phyloP scores from a whole-genome alignment of 1,284 basidiomycete genomes.

The Trametes pubescens region DNA sequence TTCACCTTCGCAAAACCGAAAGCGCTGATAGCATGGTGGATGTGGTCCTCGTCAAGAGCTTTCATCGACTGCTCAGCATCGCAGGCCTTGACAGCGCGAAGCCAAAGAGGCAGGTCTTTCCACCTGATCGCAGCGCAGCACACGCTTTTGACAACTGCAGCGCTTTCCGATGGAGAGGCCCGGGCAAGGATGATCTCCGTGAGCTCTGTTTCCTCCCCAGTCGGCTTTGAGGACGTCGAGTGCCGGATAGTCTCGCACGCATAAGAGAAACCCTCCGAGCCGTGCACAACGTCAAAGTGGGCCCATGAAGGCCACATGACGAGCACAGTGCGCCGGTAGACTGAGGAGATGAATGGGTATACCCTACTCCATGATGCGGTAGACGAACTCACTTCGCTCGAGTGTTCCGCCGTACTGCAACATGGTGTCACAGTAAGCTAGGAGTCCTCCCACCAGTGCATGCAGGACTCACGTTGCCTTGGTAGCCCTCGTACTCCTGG shows the following conservation, averaged over 20 bases:
- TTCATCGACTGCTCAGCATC: neutral
- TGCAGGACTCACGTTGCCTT: conserved; percentile 45
- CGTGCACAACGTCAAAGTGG: conserved; percentile 37
- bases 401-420: neutral
- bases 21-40: neutral
- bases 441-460: conserved; percentile 11
- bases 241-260: conserved; percentile 23
- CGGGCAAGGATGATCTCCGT: conserved; percentile 21
- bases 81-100: neutral
- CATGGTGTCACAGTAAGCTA: neutral
- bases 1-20: neutral
- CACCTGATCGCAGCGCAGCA: conserved; percentile 14
- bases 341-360: conserved; percentile 34
- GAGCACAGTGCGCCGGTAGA: conserved; percentile 53
- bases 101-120: conserved; percentile 1
- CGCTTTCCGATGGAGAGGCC: neutral
- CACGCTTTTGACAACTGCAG: neutral
- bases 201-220: conserved; percentile 18
- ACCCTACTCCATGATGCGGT: neutral
- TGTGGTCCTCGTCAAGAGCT: neutral
- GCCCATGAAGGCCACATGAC: conserved; percentile 47
- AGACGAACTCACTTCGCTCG: neutral
- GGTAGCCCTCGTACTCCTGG: conserved; percentile 44
- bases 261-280: conserved; percentile 13
- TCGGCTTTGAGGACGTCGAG: neutral